phyloP scores from a whole-genome alignment of 805 yeast species.

The Yarrowia sp. region DNA sequence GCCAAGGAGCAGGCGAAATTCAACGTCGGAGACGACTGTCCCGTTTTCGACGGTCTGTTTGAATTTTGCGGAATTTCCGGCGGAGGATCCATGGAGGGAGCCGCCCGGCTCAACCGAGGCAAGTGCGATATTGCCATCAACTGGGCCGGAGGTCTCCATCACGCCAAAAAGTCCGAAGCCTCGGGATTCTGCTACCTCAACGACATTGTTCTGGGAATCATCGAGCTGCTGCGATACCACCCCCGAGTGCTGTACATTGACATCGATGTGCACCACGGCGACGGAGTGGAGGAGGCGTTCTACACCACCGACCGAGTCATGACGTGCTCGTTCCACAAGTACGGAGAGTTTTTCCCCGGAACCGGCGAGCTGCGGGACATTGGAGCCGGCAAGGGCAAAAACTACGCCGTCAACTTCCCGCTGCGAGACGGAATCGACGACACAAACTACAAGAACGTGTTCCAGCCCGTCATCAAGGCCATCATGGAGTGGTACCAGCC shows the following conservation, averaged over 20 bases:
- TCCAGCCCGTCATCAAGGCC: constrained; percentile 71
- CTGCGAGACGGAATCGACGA: constrained; percentile 95
- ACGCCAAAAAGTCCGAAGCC: constrained; percentile 93
- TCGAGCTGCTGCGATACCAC: constrained; percentile 84
- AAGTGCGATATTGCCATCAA: constrained; percentile 93
- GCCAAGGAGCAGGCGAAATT: constrained; percentile 88
- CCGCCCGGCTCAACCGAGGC: constrained; percentile 81
- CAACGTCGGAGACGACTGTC: constrained; percentile 97
- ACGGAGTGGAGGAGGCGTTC: constrained; percentile 97
- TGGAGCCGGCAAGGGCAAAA: constrained; percentile 88
- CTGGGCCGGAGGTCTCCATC: constrained; percentile 97
- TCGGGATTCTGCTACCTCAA: constrained; percentile 95
- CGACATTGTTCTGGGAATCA: constrained; percentile 88
- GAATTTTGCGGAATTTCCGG: constrained; percentile 88
- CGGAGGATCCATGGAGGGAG: constrained; percentile 89
- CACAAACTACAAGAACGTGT: constrained; percentile 83
- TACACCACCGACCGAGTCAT: constrained; percentile 93
- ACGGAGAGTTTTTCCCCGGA: constrained; percentile 96
- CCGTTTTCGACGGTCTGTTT: constrained; percentile 92
- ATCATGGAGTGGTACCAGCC: constrained; percentile 91
- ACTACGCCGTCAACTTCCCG: constrained; percentile 90
- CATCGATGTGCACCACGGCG: constrained; percentile 96
- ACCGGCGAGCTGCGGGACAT: constrained; percentile 91
- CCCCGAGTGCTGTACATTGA: constrained; percentile 93
- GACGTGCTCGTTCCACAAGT: constrained; percentile 96